Base-by-base conservation (phyloP, 1,284 basidiomycete genomes). In the Entoloma clypeatum region DNA sequence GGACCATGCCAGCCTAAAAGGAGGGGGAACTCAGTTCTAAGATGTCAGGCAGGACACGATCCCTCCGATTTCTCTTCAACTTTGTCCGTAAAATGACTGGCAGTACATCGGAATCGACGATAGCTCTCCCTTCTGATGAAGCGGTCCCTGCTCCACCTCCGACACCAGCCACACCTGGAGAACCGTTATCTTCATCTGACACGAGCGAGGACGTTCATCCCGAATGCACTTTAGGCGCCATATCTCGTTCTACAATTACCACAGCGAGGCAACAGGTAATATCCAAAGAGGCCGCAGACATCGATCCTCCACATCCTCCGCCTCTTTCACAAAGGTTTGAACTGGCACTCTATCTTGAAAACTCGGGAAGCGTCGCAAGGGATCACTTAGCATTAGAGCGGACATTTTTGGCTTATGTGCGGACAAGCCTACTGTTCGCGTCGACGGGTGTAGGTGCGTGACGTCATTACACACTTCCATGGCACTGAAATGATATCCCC, bases 321-420 rank as follows among this genome's bases (percentile, higher is more conserved):
- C 29, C 19, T 9, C 11, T 43, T 5, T 14, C 17, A 17, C 13
- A 21, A 14, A 25, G 19, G 25, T 45, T 60, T 17, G 44, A 44
- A 8, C 61, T 61, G 10, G 29, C 49, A 1, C 47, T 67, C n/a
- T 46, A 63, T 6, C 56, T 71, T 0, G 61, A 69, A 45, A 74
- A 73, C 46, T 60, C 59, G 13, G 70, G 71, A 7, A 69, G 64
- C 39, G 66, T 69, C 2, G 72, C 72, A 4, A 57, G 72, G 14
- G 73, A 75, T 51, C 73, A 76, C 53, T 56, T 75, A 4, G 72
- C 73, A 0, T 67, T 61, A 11, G 72, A 76, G 44, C 57, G 72
- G 2, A 76, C 73, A 1, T 76, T 68, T 46, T 51, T 75, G 23
- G 69, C 72, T 11, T 75, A 74, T 53, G 60, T 74, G n/a, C 58